Percentiles rank a stretch among this genome's conserved stretches.
phyloP scores from a whole-genome alignment of 1,284 basidiomycete genomes.

The Megacollybia platyphylla region DNA sequence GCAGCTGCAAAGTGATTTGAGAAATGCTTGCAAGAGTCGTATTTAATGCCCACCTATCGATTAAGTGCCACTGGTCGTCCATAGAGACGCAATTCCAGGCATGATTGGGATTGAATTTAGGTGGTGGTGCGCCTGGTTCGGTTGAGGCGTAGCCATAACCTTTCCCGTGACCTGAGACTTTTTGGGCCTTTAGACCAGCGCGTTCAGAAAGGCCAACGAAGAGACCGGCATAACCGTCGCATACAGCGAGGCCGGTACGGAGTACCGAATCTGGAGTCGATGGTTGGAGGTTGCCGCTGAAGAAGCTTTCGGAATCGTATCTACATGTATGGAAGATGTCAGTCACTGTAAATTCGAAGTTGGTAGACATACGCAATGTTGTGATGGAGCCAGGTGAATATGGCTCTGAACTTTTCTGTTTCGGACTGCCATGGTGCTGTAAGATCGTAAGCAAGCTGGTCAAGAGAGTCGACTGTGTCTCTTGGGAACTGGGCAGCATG shows the following conservation, averaged over 20 bases:
- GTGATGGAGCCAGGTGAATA: slow-evolving; percentile 31
- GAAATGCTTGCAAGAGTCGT: no score
- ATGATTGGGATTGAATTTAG: slow-evolving; percentile 22
- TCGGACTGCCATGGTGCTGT: slow-evolving; percentile 25
- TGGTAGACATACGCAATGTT: slow-evolving; percentile 24
- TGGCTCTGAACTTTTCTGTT: slow-evolving; percentile 28
- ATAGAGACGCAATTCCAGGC: slow-evolving; percentile 32
- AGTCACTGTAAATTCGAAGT: not conserved
- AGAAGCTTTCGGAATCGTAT: slow-evolving; percentile 27
- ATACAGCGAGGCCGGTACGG: slow-evolving; percentile 27
- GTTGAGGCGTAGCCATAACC: slow-evolving; percentile 24
- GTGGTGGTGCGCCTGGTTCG: slow-evolving; percentile 16
- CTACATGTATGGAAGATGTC: slow-evolving; percentile 24
- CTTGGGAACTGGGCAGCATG: slow-evolving; percentile 30
- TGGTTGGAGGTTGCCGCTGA: slow-evolving; percentile 22
- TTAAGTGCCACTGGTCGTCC: slow-evolving; percentile 28
- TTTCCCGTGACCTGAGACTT: slow-evolving; percentile 31
- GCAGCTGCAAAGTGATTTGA: slow-evolving; percentile 12
- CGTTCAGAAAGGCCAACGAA: slow-evolving; percentile 22
- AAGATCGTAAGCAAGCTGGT: slow-evolving; percentile 23
- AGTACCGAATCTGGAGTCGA: slow-evolving; percentile 22
- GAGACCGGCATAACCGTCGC: slow-evolving; percentile 31
- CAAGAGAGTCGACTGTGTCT: slow-evolving; percentile 20
- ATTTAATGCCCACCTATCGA: slow-evolving; percentile 13
- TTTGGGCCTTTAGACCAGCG: slow-evolving; percentile 23